A percentile compares a stretch with the other conserved stretches of the same genome.
phyloP scores from a whole-genome alignment of 1,284 basidiomycete species.

The Leccinum griseonigrum region DNA sequence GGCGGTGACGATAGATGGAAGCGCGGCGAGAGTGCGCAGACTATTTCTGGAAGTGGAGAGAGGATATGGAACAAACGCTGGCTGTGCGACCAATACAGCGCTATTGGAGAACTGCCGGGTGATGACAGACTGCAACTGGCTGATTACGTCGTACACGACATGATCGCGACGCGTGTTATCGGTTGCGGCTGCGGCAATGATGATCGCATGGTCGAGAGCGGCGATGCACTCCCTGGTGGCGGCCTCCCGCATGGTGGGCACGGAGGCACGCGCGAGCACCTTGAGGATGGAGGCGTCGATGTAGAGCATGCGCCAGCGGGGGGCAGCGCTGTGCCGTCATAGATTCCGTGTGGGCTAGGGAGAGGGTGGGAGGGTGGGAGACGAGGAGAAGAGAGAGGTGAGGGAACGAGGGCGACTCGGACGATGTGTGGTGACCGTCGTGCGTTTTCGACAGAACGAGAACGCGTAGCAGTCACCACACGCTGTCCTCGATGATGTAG shows the following conservation, averaged over 20 bases:
- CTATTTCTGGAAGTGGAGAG: conserved; percentile 25
- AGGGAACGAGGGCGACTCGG: too few species aligned
- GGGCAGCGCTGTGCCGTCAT: conserved; percentile 13
- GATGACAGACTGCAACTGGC: conserved; percentile 38
- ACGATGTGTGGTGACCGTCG: too few species aligned
- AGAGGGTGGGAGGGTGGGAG: too few species aligned
- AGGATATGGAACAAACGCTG: conserved; percentile 13
- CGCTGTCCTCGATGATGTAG: too few species aligned
- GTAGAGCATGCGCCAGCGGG: conserved; percentile 58
- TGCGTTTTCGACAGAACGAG: too few species aligned
- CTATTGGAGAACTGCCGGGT: conserved; percentile 10
- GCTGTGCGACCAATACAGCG: conserved; percentile 16
- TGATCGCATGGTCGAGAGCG: conserved; percentile 75
- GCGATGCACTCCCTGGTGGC: conserved; percentile 42
- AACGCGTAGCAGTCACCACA: too few species aligned
- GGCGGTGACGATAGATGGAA: conserved; percentile 61
- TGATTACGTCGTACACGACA: conserved; percentile 62
- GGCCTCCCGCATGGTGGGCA: conserved; percentile 28
- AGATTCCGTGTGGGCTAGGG: too few species aligned
- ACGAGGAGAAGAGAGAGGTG: too few species aligned
- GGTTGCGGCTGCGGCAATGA: conserved; percentile 74
- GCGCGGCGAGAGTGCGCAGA: conserved; percentile 38
- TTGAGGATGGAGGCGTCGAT: conserved; percentile 60
- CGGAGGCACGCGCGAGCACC: conserved; percentile 41
- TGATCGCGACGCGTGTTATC: conserved; percentile 56